Evolutionary conservation across 257 asterid species (phyloP).

Genomic region (Capsicum chinense): DNA sequence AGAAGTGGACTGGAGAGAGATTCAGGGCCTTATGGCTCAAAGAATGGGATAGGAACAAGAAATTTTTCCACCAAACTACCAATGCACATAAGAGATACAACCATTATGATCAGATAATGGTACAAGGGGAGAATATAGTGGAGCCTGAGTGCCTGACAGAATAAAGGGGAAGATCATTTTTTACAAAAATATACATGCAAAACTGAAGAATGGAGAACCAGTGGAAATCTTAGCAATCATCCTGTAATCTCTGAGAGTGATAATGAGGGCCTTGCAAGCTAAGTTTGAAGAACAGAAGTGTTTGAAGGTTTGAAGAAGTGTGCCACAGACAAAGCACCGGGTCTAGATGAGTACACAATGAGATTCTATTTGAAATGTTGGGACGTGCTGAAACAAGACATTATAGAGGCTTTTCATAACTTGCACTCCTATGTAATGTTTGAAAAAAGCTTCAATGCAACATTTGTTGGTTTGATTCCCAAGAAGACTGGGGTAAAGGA

Average conservation of each 20-base stretch:
- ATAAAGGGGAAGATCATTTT: neutral
- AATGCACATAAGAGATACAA: neutral
- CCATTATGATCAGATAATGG: neutral
- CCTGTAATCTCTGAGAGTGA: too few relatives aligned
- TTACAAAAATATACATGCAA: neutral
- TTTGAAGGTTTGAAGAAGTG: neutral
- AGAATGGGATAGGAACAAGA: neutral
- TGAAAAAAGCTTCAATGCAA: neutral
- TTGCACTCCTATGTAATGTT: neutral
- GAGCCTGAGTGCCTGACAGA: neutral
- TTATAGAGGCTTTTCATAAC: neutral
- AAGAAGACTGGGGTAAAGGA: neutral
- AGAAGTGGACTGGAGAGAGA: neutral
- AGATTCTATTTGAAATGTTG: neutral
- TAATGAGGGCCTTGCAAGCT: neutral
- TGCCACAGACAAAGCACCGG: neutral
- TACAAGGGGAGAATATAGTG: neutral
- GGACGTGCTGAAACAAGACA: neutral
- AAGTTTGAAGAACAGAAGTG: neutral
- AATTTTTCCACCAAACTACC: neutral
- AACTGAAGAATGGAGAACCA: neutral
- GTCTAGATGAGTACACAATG: neutral
- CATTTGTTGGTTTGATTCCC: neutral
- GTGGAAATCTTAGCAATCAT: too few relatives aligned
- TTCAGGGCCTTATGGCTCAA: neutral